These are phyloP conservation scores for Fusarium subglutinans DNA, from an alignment of 2,329 filamentous ascomycete genomes.

Conservation along the genomic window DNA sequence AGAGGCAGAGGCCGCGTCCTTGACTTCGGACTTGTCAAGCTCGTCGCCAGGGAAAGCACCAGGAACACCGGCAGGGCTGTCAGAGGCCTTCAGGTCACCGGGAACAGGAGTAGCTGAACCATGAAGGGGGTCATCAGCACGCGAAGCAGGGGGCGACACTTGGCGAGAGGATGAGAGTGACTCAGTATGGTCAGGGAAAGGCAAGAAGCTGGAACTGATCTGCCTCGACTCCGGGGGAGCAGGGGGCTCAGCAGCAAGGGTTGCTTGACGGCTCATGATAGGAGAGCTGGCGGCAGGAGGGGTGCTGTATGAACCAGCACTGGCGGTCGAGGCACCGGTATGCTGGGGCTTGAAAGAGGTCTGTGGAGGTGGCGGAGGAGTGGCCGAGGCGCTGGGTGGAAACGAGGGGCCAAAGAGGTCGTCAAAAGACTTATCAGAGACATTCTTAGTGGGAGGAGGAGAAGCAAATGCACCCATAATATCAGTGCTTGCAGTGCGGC, in stretches of 20 bases:
- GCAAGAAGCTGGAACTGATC: slow-evolving; percentile 79
- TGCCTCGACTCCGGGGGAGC: slow-evolving; percentile 78
- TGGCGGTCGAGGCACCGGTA: slow-evolving; percentile 65
- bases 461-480: slow-evolving; percentile 65
- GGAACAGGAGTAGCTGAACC: slow-evolving; percentile 43
- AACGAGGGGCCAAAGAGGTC: slow-evolving; percentile 84
- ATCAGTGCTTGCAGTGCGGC: slow-evolving; percentile 70
- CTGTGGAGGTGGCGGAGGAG: slow-evolving; percentile 55
- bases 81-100: slow-evolving; percentile 31
- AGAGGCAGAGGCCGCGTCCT: slow-evolving; percentile 48
- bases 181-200: slow-evolving; percentile 72
- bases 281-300: slow-evolving; percentile 67
- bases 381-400: slow-evolving; percentile 54
- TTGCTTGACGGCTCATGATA: slow-evolving; percentile 69
- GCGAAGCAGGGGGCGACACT: slow-evolving; percentile 73
- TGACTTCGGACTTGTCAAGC: slow-evolving; percentile 42
- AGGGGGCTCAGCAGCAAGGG: slow-evolving; percentile 64
- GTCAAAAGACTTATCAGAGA: slow-evolving; percentile 78
- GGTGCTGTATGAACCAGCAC: slow-evolving; percentile 61
- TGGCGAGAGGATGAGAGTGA: slow-evolving; percentile 81
- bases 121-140: slow-evolving; percentile 60
- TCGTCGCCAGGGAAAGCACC: slow-evolving; percentile 52
- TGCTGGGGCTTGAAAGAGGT: slow-evolving; percentile 60
- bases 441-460: slow-evolving; percentile 55
- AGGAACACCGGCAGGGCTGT: slow-evolving; percentile 34